Evolutionary conservation across 2,329 filamentous ascomycete genomes (phyloP).

Genomic region (Cytospora piceae): DNA sequence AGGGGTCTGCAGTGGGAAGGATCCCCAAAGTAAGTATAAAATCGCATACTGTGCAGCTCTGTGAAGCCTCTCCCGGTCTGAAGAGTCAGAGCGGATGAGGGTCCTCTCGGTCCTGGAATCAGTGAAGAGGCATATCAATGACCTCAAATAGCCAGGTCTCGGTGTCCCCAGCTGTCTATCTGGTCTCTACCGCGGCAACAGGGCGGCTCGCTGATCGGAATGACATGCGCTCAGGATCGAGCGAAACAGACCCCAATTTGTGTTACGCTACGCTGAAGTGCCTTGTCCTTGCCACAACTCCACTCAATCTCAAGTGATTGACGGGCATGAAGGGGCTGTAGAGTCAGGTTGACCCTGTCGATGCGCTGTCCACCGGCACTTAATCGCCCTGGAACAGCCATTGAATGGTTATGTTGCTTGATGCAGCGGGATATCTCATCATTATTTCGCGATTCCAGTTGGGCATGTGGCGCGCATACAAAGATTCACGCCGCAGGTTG

Average conservation of each 20-base stretch:
- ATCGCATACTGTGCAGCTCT: constrained; percentile 16
- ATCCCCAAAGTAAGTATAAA: neutral
- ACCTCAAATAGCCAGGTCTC: neutral
- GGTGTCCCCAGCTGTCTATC: neutral
- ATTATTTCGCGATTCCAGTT: constrained; percentile 9
- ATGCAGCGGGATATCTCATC: constrained; percentile 17
- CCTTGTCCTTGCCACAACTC: constrained; percentile 32
- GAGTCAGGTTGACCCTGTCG: constrained; percentile 20
- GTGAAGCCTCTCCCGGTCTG: neutral
- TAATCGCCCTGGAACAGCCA: constrained; percentile 4
- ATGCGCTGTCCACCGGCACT: constrained; percentile 4
- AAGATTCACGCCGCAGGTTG: constrained; percentile 12
- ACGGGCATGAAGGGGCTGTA: constrained; percentile 18
- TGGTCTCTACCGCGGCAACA: neutral
- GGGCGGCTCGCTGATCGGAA: constrained; percentile 22
- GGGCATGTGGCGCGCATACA: constrained; percentile 17
- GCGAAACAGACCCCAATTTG: constrained; percentile 31
- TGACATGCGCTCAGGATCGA: constrained; percentile 22
- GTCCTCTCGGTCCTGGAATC: neutral
- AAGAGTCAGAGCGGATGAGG: neutral
- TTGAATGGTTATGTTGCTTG: constrained; percentile 12
- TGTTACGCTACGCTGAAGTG: constrained; percentile 26
- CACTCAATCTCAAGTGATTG: constrained; percentile 27
- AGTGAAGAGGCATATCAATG: neutral
- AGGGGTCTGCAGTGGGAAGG: constrained; percentile 21